Conservation (phyloP, 2,329 filamentous ascomycete genomes). For the Arthrobotrys conoides region DNA sequence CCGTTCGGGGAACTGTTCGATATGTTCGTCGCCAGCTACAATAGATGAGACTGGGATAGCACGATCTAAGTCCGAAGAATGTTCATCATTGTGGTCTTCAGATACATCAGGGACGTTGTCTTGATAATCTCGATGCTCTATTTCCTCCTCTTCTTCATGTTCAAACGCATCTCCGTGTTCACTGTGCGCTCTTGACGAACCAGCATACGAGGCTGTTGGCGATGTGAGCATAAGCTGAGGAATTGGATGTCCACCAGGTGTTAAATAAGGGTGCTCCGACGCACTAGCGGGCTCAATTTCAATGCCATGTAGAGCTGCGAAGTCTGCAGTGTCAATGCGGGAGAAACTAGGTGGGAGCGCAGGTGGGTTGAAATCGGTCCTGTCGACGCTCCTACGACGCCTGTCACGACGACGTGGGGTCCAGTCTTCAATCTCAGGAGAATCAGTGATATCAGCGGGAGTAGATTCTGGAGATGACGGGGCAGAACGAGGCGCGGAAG, state of each 20-base stretch:
- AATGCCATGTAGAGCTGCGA: constrained; percentile 46
- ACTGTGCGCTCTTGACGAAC: constrained; percentile 46
- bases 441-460: constrained; percentile 39
- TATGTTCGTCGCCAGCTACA: constrained; percentile 1
- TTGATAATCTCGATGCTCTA: not conserved
- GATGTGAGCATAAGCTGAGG: constrained; percentile 54
- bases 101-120: constrained; percentile 13
- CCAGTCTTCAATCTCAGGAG: constrained; percentile 50
- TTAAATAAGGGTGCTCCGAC: constrained; percentile 21
- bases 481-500: constrained; percentile 23
- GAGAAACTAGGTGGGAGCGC: constrained; percentile 38
- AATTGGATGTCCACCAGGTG: constrained; percentile 52
- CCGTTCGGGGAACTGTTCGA: constrained; percentile 45
- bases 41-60: constrained; percentile 7
- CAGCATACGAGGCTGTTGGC: constrained; percentile 56
- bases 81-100: not conserved
- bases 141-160: constrained; percentile 36
- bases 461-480: constrained; percentile 43
- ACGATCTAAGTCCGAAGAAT: constrained; percentile 13
- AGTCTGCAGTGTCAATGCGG: constrained; percentile 44
- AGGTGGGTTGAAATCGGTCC: constrained; percentile 26
- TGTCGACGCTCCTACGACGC: not conserved
- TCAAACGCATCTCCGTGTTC: constrained; percentile 47
- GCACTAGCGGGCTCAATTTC: constrained; percentile 36
- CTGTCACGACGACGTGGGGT: constrained; percentile 35